Evolutionary conservation across 1,284 basidiomycete species (phyloP), one percentile per base, ranked within the genome.

Genomic region (Fistulinella staudtii): DNA sequence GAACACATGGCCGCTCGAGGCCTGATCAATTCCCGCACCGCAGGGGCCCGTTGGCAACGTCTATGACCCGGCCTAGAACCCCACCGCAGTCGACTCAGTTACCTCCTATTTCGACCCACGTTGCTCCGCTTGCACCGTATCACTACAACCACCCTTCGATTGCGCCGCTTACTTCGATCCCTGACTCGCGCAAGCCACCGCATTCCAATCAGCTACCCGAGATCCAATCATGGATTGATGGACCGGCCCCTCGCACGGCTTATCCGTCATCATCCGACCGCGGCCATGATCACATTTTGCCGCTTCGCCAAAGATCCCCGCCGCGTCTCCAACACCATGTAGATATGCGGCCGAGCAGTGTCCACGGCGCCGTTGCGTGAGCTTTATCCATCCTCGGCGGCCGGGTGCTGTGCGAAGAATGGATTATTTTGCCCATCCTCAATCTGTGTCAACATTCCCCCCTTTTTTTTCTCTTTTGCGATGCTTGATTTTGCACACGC

Each of bases 1-100:
- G 86, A 43, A 89, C 87, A 0, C 86, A 89, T 63, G 84, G 82
- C 15, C 77, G 85, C 15, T 82, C 86, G 11, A 72, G 87, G 34
- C 85, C 85, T 0, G 85, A 87, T 48, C 86, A 88, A 56, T 88
- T 89, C 63, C 85, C 84, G 11, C 84, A 86, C 68, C 85, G 85
- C 56, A 75, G 85, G 28, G 85, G 84, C 1, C 82, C 84, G 1
- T 68, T 85, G 31, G 74, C 81, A 14, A 63, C 67, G 25, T 57
- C 64, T 31, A 55, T 67, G 50, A 43, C 50, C 33, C 51, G 64
- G 44, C 53, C 65, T 8, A 65, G 64, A 51, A 67, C 64, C 27
- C 70, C 70, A 38, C 63, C 70, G 44, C 62, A 70, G 45, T 56
- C 66, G 21, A 56, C 67, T n/a, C 65, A 67, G 45, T 47, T 64